These are phyloP conservation scores for Dendrothele bispora DNA, from an alignment of 768 basidiomycete species.

Conservation along the genomic window DNA sequence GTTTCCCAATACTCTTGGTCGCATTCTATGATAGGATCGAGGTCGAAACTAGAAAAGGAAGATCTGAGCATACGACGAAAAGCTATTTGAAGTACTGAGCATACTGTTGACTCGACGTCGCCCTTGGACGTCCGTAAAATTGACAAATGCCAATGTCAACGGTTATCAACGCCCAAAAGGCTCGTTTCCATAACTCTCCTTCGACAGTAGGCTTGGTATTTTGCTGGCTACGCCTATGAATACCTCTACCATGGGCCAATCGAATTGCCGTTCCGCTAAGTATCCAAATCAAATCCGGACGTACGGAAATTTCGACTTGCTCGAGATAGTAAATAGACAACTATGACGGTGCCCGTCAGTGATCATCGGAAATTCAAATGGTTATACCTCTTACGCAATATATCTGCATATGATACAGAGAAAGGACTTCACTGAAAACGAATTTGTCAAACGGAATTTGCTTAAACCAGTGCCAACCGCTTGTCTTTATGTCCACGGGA, in stretches of 20 bases:
- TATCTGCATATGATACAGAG: constrained; percentile 59
- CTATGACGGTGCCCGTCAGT: constrained; percentile 25
- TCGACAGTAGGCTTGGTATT: constrained; percentile 37
- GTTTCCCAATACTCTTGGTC: constrained; percentile 70
- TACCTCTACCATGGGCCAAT: constrained; percentile 59
- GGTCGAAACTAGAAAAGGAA: constrained; percentile 52
- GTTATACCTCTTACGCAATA: constrained; percentile 35
- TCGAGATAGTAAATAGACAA: constrained; percentile 39
- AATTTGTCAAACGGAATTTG: constrained; percentile 51
- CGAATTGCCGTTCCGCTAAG: constrained; percentile 55
- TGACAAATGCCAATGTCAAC: constrained; percentile 23
- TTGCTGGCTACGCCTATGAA: constrained; percentile 42
- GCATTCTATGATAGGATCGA: constrained; percentile 58
- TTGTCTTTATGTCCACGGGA: constrained; percentile 29
- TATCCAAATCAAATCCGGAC: constrained; percentile 53
- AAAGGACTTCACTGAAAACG: constrained; percentile 39
- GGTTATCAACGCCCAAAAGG: constrained; percentile 41
- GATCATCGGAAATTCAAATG: not conserved
- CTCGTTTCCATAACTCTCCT: constrained; percentile 61
- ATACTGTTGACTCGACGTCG: constrained; percentile 59
- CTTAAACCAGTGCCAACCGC: constrained; percentile 45
- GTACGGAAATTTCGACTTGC: constrained; percentile 40
- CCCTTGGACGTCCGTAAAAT: constrained; percentile 56
- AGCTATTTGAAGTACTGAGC: constrained; percentile 16
- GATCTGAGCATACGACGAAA: not conserved